phyloP scores from a whole-genome alignment of 352 stramenopile genomes.

The Plasmopara muralis region DNA sequence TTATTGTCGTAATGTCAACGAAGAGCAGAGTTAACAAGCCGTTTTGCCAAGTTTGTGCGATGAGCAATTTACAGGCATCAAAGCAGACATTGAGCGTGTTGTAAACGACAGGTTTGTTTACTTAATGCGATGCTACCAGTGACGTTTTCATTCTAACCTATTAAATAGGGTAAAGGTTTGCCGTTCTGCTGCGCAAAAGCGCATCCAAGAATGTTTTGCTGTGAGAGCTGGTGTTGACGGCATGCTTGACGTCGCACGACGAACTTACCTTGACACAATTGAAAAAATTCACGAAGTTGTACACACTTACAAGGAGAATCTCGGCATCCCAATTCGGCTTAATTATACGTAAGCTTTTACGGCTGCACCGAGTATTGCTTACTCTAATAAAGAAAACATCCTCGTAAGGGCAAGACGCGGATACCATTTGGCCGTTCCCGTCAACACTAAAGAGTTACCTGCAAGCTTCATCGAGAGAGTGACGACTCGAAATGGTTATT shows the following conservation, averaged over 20 bases:
- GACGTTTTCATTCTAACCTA: conserved; percentile 1
- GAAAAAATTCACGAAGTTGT: conserved; percentile 76
- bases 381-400: background rate
- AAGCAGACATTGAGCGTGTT: conserved; percentile 57
- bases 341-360: conserved; percentile 62
- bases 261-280: conserved; percentile 78
- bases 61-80: conserved; percentile 46
- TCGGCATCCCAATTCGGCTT: conserved; percentile 56
- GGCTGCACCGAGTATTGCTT: background rate
- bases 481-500: conserved; percentile 47
- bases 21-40: conserved; percentile 8
- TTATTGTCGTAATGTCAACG: background rate
- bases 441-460: conserved; percentile 51
- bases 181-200: conserved; percentile 63
- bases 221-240: conserved; percentile 73
- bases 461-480: conserved; percentile 61
- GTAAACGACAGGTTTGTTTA: conserved; percentile 61
- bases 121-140: background rate
- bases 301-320: conserved; percentile 65
- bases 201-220: conserved; percentile 83
- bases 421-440: conserved; percentile 64
- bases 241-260: conserved; percentile 77
- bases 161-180: conserved; percentile 50
- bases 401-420: conserved; percentile 40
- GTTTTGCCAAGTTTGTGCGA: conserved; percentile 33